Evolutionary conservation across 202 grass and related monocot species (phyloP), one percentile per base, ranked within the genome.

Genomic region (Schoenoplectus triqueter): DNA sequence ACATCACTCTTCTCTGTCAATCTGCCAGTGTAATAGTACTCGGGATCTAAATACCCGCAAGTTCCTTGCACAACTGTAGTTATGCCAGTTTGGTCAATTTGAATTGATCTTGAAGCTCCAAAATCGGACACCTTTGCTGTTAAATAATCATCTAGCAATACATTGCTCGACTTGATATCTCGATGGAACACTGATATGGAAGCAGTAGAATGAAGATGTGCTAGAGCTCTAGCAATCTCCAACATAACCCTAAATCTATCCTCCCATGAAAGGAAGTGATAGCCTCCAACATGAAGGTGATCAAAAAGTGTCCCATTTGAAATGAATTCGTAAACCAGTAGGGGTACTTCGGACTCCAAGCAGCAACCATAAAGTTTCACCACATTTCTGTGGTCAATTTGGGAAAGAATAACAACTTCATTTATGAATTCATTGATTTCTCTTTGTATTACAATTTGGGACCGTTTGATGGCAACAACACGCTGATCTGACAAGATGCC

Each of bases 1-100:
- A 89, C 90, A 49, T 91, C 84, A 1, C 90, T 91, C 7, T 91
- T 91, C 11, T 91, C 84, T 6, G 85, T 92, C 46, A 92, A 61
- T 8, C 87, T 81, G 56, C 75, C 61, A 40, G 90, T 89, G 15
- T 60, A 31, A 31, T 31, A 31, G 31, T 31, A 31, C 31, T 31
- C 31, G 31, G 31, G 31, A 31, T 47, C 45, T 47, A 5, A 60
- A 66, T 89, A 92, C 39, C 87, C 87, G 57, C 87, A 86, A 4
- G 90, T 92, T 85, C 87, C 90, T 69, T 89, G 90, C 13, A 92
- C 59, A 1, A 81, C 84, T 41, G 87, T 87, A 75, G 67, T 70
- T 62, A 89, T 39, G 49, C 80, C 84, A 44, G 90, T 89, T 64
- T 87, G 87, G 62, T 92, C 61, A 19, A 89, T 79, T 82, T 80